phyloP scores from a whole-genome alignment of 306 rosid genomes.

The Dalbergia cultrata region DNA sequence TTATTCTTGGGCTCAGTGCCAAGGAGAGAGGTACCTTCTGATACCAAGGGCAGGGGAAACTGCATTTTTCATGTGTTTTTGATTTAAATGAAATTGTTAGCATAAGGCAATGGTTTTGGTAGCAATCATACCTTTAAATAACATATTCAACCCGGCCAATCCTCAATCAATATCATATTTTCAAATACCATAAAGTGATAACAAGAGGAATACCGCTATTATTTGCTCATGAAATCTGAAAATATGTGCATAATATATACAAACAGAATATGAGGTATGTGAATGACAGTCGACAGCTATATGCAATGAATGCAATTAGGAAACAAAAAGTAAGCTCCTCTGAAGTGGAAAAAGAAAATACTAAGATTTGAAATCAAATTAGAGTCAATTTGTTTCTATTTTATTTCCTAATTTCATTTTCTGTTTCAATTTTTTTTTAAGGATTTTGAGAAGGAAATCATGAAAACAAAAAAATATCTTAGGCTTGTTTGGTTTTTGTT shows the following conservation, averaged over 20 bases:
- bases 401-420: too few species aligned
- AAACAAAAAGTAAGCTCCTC: slow-evolving; percentile 22
- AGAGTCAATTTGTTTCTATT: too few species aligned
- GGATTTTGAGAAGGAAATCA: too few species aligned
- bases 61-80: slow-evolving; percentile 51
- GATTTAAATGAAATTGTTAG: slow-evolving; percentile 31
- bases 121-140: slow-evolving; percentile 22
- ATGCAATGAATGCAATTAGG: slow-evolving; percentile 10
- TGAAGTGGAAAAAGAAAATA: neutral
- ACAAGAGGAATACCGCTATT: neutral
- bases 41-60: slow-evolving; percentile 95
- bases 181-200: slow-evolving; percentile 1
- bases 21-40: slow-evolving; percentile 97
- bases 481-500: too few species aligned
- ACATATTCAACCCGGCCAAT: slow-evolving; percentile 23
- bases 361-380: slow-evolving; percentile 4
- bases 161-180: neutral
- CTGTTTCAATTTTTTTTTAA: too few species aligned
- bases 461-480: too few species aligned
- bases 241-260: slow-evolving; percentile 6
- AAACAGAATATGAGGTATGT: slow-evolving; percentile 29
- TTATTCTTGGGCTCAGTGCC: slow-evolving; percentile 98
- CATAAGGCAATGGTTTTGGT: slow-evolving; percentile 10
- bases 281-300: slow-evolving; percentile 8
- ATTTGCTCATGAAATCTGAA: neutral